Conservation (phyloP, 257 asterid genomes). For the Penstemon davidsonii region DNA sequence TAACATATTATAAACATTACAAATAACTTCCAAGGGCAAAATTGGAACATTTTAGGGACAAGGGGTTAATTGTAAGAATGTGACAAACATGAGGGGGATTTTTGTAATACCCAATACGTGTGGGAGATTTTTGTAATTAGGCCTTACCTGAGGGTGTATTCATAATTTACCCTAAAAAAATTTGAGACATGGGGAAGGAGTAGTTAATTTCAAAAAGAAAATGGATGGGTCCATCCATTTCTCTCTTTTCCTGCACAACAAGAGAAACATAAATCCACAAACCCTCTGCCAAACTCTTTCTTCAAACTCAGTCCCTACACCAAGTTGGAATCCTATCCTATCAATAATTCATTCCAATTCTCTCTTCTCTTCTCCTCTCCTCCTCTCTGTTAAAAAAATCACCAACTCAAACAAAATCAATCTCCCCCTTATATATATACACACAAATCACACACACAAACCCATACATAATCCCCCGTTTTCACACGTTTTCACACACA, state of each 20-base stretch:
- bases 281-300: conserved; percentile 52
- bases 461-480: too few relatives aligned
- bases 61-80: too few relatives aligned
- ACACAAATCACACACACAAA: neutral
- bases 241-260: conserved; percentile 17
- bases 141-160: too few relatives aligned
- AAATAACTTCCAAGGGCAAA: too few relatives aligned
- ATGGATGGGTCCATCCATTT: conserved; percentile 32
- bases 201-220: conserved; percentile 9
- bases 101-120: too few relatives aligned
- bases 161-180: too few relatives aligned
- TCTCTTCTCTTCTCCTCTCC: neutral
- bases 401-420: too few relatives aligned
- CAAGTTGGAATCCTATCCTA: conserved; percentile 48
- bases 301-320: conserved; percentile 42
- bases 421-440: conserved; percentile 19
- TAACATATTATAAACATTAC: too few relatives aligned
- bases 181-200: conserved; percentile 16
- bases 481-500: neutral
- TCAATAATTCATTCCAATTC: conserved; percentile 44
- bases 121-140: too few relatives aligned
- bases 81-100: too few relatives aligned
- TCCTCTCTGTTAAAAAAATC: neutral
- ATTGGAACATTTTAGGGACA: too few relatives aligned
- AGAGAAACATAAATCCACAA: conserved; percentile 36